A percentile compares a stretch with the other conserved stretches of the same genome.
Conservation (phyloP, 495 filamentous ascomycete species). For the Tetracladium marchalianum region DNA sequence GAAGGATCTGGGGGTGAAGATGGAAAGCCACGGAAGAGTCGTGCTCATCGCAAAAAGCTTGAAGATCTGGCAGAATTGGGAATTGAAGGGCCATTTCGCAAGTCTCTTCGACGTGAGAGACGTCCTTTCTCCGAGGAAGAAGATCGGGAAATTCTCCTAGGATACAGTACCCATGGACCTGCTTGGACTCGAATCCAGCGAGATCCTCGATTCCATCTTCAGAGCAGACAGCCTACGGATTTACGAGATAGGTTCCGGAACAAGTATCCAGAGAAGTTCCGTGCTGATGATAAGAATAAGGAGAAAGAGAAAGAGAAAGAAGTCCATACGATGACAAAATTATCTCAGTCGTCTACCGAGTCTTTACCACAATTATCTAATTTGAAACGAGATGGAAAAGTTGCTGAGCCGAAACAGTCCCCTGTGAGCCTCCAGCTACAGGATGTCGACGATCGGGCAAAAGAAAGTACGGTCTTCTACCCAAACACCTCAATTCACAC, state of each 20-base stretch:
- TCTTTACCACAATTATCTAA: too few relatives aligned
- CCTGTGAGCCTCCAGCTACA: too few relatives aligned
- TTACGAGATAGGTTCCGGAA: constrained; percentile 75
- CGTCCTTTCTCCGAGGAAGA: constrained; percentile 65
- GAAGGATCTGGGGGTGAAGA: constrained; percentile 3
- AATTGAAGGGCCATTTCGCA: constrained; percentile 42
- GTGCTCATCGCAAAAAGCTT: constrained; percentile 42
- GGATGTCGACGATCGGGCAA: too few relatives aligned
- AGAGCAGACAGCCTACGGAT: constrained; percentile 63
- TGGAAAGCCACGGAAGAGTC: constrained; percentile 30
- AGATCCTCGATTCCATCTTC: constrained; percentile 56
- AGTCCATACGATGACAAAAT: too few relatives aligned
- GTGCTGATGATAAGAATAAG: constrained; percentile 6
- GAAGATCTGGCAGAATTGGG: constrained; percentile 47
- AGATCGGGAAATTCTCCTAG: constrained; percentile 66
- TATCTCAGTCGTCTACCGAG: too few relatives aligned
- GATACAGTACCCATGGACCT: constrained; percentile 65
- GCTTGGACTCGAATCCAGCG: constrained; percentile 74
- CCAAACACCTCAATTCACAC: constrained; percentile 3
- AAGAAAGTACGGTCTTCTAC: too few relatives aligned
- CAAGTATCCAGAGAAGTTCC: constrained; percentile 61
- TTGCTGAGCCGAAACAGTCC: too few relatives aligned
- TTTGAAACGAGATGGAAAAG: too few relatives aligned
- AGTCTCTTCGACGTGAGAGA: constrained; percentile 41
- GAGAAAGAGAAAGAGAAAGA: background rate